These are phyloP conservation scores for Aureobasidium sp. DNA, from an alignment of 2,329 filamentous ascomycete genomes.

Conservation along the genomic window DNA sequence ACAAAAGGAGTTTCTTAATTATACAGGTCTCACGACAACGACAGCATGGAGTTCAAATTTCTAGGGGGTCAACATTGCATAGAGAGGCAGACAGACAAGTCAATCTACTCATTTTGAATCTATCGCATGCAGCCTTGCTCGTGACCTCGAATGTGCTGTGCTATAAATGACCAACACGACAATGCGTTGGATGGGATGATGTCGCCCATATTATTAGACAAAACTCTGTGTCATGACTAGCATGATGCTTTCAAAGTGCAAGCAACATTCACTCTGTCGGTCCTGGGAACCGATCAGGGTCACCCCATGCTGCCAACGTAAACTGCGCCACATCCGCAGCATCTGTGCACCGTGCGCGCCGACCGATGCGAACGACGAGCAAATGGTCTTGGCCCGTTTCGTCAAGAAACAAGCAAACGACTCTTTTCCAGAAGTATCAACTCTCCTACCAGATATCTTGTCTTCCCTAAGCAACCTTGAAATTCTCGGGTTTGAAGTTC, in stretches of 20 bases:
- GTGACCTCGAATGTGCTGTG: no score
- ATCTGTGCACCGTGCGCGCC: neutral
- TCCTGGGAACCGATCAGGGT: neutral
- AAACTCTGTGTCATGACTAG: no score
- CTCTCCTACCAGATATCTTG: neutral
- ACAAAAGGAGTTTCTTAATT: neutral
- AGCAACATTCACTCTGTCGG: no score
- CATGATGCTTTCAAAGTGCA: no score
- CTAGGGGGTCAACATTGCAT: neutral
- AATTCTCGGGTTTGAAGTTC: no score
- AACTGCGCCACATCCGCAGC: slow-evolving; percentile 1
- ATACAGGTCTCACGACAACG: neutral
- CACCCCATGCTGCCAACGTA: neutral
- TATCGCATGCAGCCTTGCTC: no score
- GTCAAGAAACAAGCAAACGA: slow-evolving; percentile 9
- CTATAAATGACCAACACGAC: no score
- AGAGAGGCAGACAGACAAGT: no score
- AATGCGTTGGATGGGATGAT: no score
- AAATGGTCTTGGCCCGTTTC: slow-evolving; percentile 7
- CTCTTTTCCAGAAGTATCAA: neutral
- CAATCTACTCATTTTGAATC: no score
- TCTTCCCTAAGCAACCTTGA: no score
- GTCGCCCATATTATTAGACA: no score
- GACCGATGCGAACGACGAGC: slow-evolving; percentile 2
- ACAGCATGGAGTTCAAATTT: neutral